phyloP scores from a whole-genome alignment of 2,329 filamentous ascomycete species.

The Aspergillus sp. region DNA sequence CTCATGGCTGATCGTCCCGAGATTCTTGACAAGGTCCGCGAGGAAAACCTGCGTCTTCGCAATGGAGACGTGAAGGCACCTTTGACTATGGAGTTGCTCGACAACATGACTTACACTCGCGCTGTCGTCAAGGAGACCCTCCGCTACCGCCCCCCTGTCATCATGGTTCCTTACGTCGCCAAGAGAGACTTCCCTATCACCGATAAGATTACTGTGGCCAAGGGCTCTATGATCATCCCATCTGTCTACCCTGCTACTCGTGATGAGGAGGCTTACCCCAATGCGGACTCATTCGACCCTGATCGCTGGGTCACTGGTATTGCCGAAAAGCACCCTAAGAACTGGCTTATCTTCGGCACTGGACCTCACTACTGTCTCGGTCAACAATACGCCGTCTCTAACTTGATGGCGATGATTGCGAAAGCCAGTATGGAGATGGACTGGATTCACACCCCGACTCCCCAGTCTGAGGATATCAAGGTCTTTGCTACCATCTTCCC shows the following conservation, averaged over 20 bases:
- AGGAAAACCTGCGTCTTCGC: slow-evolving; percentile 79
- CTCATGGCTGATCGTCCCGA: slow-evolving; percentile 92
- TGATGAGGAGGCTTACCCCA: slow-evolving; percentile 87
- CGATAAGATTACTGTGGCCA: slow-evolving; percentile 83
- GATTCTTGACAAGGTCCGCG: slow-evolving; percentile 81
- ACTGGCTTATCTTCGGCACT: slow-evolving; percentile 93
- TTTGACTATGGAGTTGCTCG: slow-evolving; percentile 80
- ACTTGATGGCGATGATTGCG: slow-evolving; percentile 84
- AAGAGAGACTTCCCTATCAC: slow-evolving; percentile 96
- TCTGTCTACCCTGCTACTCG: slow-evolving; percentile 88
- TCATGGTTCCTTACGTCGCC: slow-evolving; percentile 93
- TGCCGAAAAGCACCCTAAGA: slow-evolving; percentile 89
- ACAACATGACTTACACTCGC: slow-evolving; percentile 84
- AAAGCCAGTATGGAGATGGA: slow-evolving; percentile 85
- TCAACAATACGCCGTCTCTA: slow-evolving; percentile 85
- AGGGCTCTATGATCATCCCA: slow-evolving; percentile 92
- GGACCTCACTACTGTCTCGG: slow-evolving; percentile 96
- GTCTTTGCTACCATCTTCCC: slow-evolving; percentile 99
- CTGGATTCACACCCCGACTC: slow-evolving; percentile 86
- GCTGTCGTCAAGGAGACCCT: slow-evolving; percentile 89
- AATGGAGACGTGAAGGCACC: slow-evolving; percentile 70
- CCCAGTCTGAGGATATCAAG: slow-evolving; percentile 87
- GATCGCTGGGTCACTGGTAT: slow-evolving; percentile 89
- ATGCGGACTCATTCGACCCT: slow-evolving; percentile 85
- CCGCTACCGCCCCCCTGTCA: slow-evolving; percentile 90